Base-by-base conservation (phyloP, 768 basidiomycete genomes). In the Baorangia bicolor region DNA sequence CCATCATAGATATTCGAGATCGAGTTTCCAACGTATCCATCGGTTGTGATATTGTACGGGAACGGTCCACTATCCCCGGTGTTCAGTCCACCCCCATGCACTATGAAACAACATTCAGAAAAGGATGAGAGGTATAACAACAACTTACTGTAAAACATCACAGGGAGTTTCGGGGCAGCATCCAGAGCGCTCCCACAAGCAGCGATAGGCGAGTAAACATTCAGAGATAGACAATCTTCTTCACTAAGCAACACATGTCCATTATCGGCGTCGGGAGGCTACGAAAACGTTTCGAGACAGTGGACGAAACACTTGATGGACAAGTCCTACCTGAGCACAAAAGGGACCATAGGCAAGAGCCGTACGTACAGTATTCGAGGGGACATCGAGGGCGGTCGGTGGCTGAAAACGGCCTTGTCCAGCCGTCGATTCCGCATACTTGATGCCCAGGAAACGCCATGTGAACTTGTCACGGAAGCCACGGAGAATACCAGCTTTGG, bases 221-320 rank as follows among this genome's bases (percentile, higher is more conserved):
- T 66, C 45, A 66, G 42, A 11, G 41, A 47, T 6, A 66, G 48
- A 60, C 61, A 65, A 41, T 66, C 64, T 46, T 65, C 61, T 38
- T 51, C 58, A 13, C 16, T 44, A 13, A 44, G 35, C 35, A 50
- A 37, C 0, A 39, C 6, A 28, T 61, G 48, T 5, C 62, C 62
- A 34, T 64, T 56, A 28, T 58, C 56, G 27, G 20, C 30, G 25
- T 64, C 61, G 1, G 59, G 59, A 14, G 64, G 47, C 62, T 66
- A 41, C 10, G 18, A 2, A 33, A 43, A 27, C 2, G 0, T 31
- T 20, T 41, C 12, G 23, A 34, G 18, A 39, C 11, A 18, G 3
- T 23, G 23, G 28, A 21, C 13, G 13, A 23, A 21, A n/a, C 5
- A 13, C 12, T 11, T 6, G 11, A 35, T 41, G n/a, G 2, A 20